A percentile compares a stretch with the other conserved stretches of the same genome.
Evolutionary conservation across 768 basidiomycete genomes (phyloP).

Genomic region (Tephrocybe rancida): DNA sequence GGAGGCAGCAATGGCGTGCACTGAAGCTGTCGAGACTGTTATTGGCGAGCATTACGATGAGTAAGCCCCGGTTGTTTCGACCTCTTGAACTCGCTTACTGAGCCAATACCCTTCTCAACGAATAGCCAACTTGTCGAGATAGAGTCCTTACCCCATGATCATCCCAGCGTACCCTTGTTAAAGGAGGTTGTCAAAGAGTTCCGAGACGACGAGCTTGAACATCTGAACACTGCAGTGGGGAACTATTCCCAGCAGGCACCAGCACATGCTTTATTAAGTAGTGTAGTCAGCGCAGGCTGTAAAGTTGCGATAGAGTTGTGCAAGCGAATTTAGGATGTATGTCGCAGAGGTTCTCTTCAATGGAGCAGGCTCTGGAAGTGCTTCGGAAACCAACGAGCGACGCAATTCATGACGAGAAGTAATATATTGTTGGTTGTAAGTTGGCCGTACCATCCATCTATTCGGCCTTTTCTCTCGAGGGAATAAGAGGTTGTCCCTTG

Average conservation of each 20-base stretch:
- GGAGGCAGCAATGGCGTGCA: conserved; percentile 98
- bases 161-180: conserved; percentile 80
- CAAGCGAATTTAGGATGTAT: conserved; percentile 61
- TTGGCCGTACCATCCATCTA: conserved; percentile 10
- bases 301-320: conserved; percentile 89
- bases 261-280: conserved; percentile 87
- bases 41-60: conserved; percentile 99
- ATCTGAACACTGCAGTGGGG: conserved; percentile 88
- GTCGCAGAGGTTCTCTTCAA: neutral
- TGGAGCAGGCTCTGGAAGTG: neutral
- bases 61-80: conserved; percentile 48
- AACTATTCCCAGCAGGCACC: conserved; percentile 89
- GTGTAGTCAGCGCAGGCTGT: conserved; percentile 83
- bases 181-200: conserved; percentile 78
- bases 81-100: neutral
- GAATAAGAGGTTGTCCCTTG: conserved; percentile 41
- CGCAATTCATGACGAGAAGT: neutral
- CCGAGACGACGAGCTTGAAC: conserved; percentile 93
- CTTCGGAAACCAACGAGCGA: neutral
- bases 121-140: conserved; percentile 81
- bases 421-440: conserved; percentile 3
- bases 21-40: conserved; percentile 96
- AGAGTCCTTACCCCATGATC: conserved; percentile 59
- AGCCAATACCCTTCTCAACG: conserved; percentile 11
- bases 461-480: conserved; percentile 16